Evolutionary conservation across 2,329 filamentous ascomycete species (phyloP).

Genomic region (Zasmidium citrigriseum): DNA sequence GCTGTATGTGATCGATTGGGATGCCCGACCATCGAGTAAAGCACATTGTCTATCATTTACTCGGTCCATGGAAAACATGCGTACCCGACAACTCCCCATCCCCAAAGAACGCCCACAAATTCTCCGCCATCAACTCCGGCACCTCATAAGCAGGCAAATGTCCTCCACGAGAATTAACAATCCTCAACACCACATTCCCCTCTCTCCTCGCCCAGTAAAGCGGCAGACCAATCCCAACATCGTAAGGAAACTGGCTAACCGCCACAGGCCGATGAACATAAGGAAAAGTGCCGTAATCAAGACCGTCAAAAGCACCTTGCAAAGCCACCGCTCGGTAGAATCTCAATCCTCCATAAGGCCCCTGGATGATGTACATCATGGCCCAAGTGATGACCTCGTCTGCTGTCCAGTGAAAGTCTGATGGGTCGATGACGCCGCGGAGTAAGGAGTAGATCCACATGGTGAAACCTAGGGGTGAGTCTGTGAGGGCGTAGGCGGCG

Average conservation of each 20-base stretch:
- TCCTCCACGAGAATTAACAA: background rate
- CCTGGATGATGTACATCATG: constrained; percentile 2
- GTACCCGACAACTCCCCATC: no score
- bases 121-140: background rate
- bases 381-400: constrained; percentile 6
- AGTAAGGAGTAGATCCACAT: constrained; percentile 6
- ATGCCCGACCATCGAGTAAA: no score
- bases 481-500: constrained; percentile 2
- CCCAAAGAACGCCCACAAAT: background rate
- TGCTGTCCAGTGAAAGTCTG: background rate
- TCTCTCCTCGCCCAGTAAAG: background rate
- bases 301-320: background rate
- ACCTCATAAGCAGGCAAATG: background rate
- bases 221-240: background rate
- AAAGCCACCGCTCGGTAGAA: background rate
- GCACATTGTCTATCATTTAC: no score
- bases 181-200: background rate
- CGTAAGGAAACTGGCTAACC: background rate
- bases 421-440: background rate
- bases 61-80: no score
- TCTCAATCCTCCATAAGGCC: background rate
- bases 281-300: background rate
- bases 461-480: background rate
- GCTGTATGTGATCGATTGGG: no score
- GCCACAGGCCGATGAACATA: background rate